phyloP scores from a whole-genome alignment of 106 monocot genomes.

The Amphibolis antarctica region DNA sequence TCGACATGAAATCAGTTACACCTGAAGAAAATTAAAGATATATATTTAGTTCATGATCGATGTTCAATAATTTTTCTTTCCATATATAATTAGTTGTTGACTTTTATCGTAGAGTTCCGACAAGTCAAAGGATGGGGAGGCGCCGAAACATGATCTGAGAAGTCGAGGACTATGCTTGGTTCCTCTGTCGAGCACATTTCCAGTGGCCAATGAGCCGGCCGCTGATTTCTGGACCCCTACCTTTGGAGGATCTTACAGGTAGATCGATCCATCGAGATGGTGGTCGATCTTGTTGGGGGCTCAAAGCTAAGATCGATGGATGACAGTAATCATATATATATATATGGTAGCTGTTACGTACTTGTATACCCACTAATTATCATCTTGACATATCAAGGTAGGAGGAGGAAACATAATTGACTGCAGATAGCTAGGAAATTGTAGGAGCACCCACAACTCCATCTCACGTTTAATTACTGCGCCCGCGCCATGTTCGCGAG shows the following conservation, averaged over 20 bases:
- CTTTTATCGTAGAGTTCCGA: slow-evolving; percentile 20
- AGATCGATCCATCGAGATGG: background rate
- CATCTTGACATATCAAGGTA: no score
- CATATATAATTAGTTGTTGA: background rate
- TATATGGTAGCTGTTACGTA: no score
- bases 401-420: no score
- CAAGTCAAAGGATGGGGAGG: slow-evolving; percentile 25
- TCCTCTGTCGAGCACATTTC: slow-evolving; percentile 50
- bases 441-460: no score
- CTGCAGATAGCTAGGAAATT: no score
- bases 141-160: slow-evolving; percentile 37
- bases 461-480: no score
- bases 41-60: background rate
- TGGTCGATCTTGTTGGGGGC: no score
- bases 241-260: slow-evolving; percentile 35
- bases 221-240: slow-evolving; percentile 61
- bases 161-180: slow-evolving; percentile 73
- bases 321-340: no score
- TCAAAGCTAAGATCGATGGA: no score
- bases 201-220: slow-evolving; percentile 36
- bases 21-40: background rate
- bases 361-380: no score
- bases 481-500: no score
- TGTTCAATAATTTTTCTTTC: background rate
- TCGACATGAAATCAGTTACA: background rate